Conservation (phyloP, 768 basidiomycete genomes). For the Leucocoprinus sp. region DNA sequence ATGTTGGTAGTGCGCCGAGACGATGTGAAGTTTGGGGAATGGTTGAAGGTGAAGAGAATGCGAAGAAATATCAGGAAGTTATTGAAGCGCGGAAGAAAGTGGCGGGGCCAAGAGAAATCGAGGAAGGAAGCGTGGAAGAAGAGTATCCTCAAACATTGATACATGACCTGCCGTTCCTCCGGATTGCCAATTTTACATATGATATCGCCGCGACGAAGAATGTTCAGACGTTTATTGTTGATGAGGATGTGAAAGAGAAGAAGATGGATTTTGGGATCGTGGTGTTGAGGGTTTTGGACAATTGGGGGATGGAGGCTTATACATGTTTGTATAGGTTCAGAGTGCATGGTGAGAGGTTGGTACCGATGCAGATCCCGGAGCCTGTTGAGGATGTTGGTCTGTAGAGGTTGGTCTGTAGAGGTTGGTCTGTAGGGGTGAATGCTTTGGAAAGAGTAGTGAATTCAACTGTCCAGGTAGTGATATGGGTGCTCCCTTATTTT, state of each 20-base stretch:
- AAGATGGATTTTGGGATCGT: constrained; percentile 83
- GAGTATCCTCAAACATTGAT: constrained; percentile 44
- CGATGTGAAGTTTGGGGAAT: constrained; percentile 90
- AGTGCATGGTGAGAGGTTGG: constrained; percentile 59
- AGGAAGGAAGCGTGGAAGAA: constrained; percentile 24
- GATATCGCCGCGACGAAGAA: constrained; percentile 46
- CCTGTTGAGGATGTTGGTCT: constrained; percentile 14
- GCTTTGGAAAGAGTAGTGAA: too few relatives aligned
- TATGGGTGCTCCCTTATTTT: too few relatives aligned
- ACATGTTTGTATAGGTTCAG: constrained; percentile 88
- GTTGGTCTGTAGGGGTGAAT: too few relatives aligned
- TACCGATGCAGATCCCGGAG: constrained; percentile 26
- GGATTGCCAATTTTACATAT: constrained; percentile 65
- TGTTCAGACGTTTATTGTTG: constrained; percentile 77
- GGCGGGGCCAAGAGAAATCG: constrained; percentile 11
- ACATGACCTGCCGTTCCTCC: constrained; percentile 40
- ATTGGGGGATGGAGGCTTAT: constrained; percentile 79
- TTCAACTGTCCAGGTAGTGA: too few relatives aligned
- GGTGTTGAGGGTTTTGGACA: constrained; percentile 68
- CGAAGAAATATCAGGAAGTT: constrained; percentile 52
- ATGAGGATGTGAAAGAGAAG: constrained; percentile 55
- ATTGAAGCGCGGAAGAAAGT: constrained; percentile 27
- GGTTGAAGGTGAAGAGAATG: constrained; percentile 71
- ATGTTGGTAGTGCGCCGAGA: constrained; percentile 72
- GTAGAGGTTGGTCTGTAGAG: not conserved